Base-by-base conservation (phyloP, 768 basidiomycete genomes). In the Ramaria rubella region DNA sequence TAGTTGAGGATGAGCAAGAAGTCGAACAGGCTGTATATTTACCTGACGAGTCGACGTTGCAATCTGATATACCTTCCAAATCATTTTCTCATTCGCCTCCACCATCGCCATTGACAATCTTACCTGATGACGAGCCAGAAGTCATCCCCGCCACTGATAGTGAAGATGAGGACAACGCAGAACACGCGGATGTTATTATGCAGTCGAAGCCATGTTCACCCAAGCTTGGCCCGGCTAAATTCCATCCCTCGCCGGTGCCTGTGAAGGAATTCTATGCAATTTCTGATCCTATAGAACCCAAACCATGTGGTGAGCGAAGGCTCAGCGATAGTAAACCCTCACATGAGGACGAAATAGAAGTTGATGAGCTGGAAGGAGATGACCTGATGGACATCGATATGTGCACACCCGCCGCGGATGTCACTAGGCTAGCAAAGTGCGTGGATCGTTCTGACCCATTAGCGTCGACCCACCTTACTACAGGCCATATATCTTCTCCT, bases 401-500 rank as follows among this genome's bases (percentile, higher is more conserved):
- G 12, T 12, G 23, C 11, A 24, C 54, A 8, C 49, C 11, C 17
- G 12, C 33, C 5, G 36, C 23, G 26, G 52, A 15, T 33, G 27
- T 44, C 52, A 19, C 9, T 27, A 48, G 24, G 27, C 29, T 21
- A 30, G 46, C 17, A 3, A 2, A 48, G 46, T 48, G 29, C 46
- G 23, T 48, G 23, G 44, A 14, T 24, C 12, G n/a, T 19, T 31
- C 8, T 48, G 24, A 23, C 9, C 23, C 46, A 30, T 42, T 19
- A 40, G 23, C 40, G n/a, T 19, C 40, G 11, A 42, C 40, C 17
- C 9, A 19, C 14, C 23, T 42, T 50, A 30, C 21, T 50, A 5
- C 65, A 92, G 90, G 57, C 84, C 90, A 5, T 83, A 81, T 60
- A 85, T 99, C 31, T 85, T 94, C 66, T 91, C 85, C 0, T 80